Evolutionary conservation across 306 rosid species (phyloP).

Genomic region (Trifolium dubium): DNA sequence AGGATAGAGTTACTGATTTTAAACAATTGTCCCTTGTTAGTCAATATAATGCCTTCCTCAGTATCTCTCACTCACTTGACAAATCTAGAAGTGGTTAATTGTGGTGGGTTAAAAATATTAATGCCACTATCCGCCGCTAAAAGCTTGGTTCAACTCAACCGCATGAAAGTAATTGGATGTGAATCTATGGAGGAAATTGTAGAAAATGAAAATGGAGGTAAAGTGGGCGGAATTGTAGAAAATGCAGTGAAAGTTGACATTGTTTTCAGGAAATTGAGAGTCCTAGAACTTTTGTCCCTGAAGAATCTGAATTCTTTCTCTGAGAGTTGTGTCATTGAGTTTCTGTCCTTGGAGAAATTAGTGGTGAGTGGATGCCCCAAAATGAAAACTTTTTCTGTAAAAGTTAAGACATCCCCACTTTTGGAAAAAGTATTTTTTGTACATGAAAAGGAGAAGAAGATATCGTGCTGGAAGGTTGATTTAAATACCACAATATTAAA

Average conservation of each 20-base stretch:
- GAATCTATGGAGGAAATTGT: constrained; percentile 12
- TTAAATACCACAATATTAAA: neutral
- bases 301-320: constrained; percentile 16
- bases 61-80: constrained; percentile 32
- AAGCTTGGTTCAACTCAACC: constrained; percentile 18
- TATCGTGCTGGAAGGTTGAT: constrained; percentile 29
- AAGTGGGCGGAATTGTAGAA: too few species aligned
- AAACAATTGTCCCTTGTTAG: constrained; percentile 2
- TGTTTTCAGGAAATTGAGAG: constrained; percentile 28
- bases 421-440: neutral
- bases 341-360: constrained; percentile 28
- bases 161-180: constrained; percentile 27
- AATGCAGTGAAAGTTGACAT: neutral
- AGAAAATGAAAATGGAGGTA: too few species aligned
- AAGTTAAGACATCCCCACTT: neutral
- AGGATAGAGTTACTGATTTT: constrained; percentile 35
- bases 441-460: neutral
- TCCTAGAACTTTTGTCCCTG: constrained; percentile 24
- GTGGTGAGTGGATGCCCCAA: neutral
- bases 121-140: neutral
- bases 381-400: neutral
- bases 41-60: neutral
- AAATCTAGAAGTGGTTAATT: constrained; percentile 23
- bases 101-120: neutral
- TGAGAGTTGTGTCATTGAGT: neutral